Evolutionary conservation across 768 basidiomycete species (phyloP).

Genomic region (Kwoniella newhampshirensis): DNA sequence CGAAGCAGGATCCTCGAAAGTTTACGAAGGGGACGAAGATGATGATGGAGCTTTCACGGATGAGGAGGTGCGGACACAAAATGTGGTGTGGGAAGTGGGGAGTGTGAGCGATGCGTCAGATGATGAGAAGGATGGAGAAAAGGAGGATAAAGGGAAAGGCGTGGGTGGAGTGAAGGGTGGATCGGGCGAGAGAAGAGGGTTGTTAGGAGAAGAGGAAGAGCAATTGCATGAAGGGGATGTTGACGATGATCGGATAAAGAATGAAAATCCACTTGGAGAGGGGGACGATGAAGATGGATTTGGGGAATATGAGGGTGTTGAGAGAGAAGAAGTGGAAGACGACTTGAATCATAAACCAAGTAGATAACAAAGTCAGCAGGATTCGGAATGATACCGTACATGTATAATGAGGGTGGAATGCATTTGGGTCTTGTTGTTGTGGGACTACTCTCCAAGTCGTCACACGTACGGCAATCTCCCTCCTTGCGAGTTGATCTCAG

Average conservation of each 20-base stretch:
- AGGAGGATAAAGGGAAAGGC: constrained; percentile 15
- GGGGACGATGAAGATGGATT: constrained; percentile 35
- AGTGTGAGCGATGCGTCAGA: constrained; percentile 24
- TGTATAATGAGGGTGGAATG: too few species aligned
- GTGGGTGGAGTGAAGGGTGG: constrained; percentile 14
- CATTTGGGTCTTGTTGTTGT: too few species aligned
- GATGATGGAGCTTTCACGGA: constrained; percentile 5
- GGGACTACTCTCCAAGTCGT: too few species aligned
- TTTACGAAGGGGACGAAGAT: constrained; percentile 18
- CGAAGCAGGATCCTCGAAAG: constrained; percentile 8
- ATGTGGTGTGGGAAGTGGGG: constrained; percentile 36
- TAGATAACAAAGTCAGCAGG: too few species aligned
- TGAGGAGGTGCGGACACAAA: constrained; percentile 4
- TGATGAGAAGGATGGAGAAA: constrained; percentile 7
- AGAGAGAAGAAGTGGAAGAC: constrained; percentile 10
- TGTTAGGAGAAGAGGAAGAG: constrained; percentile 25
- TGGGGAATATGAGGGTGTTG: constrained; percentile 44
- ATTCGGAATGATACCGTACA: too few species aligned
- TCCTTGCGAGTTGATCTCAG: too few species aligned
- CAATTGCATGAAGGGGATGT: constrained; percentile 14
- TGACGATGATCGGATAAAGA: not conserved
- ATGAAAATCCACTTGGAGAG: constrained; percentile 32
- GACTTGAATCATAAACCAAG: not conserved
- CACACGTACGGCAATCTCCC: too few species aligned
- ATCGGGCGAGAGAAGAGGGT: constrained; percentile 20